Evolutionary conservation across 495 filamentous ascomycete species (phyloP).

Genomic region (Elaphomyces granulatus): DNA sequence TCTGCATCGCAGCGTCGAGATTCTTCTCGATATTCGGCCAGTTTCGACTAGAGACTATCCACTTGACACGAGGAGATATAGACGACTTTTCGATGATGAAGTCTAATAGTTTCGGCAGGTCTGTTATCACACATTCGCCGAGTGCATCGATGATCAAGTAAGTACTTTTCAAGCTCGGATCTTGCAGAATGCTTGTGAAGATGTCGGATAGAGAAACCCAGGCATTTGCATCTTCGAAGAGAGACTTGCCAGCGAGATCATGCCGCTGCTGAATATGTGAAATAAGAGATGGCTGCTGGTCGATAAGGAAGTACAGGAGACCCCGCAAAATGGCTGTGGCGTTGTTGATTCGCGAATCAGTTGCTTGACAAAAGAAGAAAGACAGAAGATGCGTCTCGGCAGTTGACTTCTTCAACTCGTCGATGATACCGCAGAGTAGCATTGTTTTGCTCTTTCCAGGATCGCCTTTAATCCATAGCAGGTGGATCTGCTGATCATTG

Average conservation of each 20-base stretch:
- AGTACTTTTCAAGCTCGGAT: slow-evolving; percentile 12
- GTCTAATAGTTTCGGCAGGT: slow-evolving; percentile 16
- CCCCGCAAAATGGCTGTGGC: slow-evolving; percentile 27
- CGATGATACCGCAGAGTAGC: slow-evolving; percentile 28
- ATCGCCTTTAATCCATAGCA: slow-evolving; percentile 19
- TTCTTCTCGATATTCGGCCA: slow-evolving; percentile 18
- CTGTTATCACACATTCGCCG: slow-evolving; percentile 29
- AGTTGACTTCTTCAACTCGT: slow-evolving; percentile 17
- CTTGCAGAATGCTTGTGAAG: slow-evolving; percentile 21
- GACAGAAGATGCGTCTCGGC: slow-evolving; percentile 10
- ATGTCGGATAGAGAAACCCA: slow-evolving; percentile 18
- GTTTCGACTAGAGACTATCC: slow-evolving; percentile 30
- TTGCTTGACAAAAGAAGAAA: slow-evolving; percentile 36
- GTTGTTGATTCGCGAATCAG: slow-evolving; percentile 21
- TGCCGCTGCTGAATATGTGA: slow-evolving; percentile 16
- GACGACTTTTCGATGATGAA: slow-evolving; percentile 7
- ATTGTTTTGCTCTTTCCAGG: slow-evolving; percentile 27
- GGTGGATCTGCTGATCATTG: slow-evolving; percentile 11
- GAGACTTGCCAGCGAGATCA: slow-evolving; percentile 10
- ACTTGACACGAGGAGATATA: slow-evolving; percentile 17
- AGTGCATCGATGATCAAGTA: slow-evolving; percentile 36
- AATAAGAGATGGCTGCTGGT: slow-evolving; percentile 20
- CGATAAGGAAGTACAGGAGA: slow-evolving; percentile 26
- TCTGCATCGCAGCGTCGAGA: slow-evolving; percentile 9
- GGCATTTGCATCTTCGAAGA: slow-evolving; percentile 24